Conservation (phyloP, 176 grass and related monocot genomes). For the Cocos nucifera region DNA sequence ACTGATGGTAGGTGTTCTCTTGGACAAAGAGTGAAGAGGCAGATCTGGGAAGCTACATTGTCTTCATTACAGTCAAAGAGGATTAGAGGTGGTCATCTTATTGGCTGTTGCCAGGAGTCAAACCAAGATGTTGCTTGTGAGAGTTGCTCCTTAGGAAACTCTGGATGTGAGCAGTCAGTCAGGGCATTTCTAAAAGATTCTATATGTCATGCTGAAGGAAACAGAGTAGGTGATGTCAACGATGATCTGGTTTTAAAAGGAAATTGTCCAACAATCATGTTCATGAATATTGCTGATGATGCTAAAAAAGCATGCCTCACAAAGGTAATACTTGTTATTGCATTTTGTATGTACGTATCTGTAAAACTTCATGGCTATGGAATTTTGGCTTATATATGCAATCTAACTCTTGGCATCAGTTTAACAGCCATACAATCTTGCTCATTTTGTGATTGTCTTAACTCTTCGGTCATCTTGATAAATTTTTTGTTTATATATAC, state of each 20-base stretch:
- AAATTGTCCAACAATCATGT: slow-evolving; percentile 52
- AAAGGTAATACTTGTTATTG: slow-evolving; percentile 35
- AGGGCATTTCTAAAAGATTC: slow-evolving; percentile 12
- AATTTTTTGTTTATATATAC: too few species aligned
- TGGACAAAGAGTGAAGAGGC: slow-evolving; percentile 49
- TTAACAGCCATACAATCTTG: too few species aligned
- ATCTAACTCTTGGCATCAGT: too few species aligned
- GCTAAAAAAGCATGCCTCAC: slow-evolving; percentile 59
- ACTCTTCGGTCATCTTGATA: too few species aligned
- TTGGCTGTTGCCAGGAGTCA: slow-evolving; percentile 20
- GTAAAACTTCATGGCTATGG: background rate
- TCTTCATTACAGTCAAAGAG: slow-evolving; percentile 81
- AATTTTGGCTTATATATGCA: background rate
- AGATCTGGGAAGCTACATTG: slow-evolving; percentile 45
- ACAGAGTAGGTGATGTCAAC: slow-evolving; percentile 21
- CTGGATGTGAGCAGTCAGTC: slow-evolving; percentile 2
- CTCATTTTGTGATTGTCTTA: too few species aligned
- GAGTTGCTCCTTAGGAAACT: slow-evolving; percentile 3
- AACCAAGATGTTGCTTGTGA: slow-evolving; percentile 19
- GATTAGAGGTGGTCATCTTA: slow-evolving; percentile 40
- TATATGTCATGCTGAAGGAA: slow-evolving; percentile 19
- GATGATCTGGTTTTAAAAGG: slow-evolving; percentile 1
- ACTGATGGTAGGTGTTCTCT: slow-evolving; percentile 9
- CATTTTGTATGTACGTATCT: background rate
- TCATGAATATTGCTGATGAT: slow-evolving; percentile 89